These are phyloP conservation scores for Guyanaporus albipodus DNA, from an alignment of 768 basidiomycete species.

Conservation along the genomic window DNA sequence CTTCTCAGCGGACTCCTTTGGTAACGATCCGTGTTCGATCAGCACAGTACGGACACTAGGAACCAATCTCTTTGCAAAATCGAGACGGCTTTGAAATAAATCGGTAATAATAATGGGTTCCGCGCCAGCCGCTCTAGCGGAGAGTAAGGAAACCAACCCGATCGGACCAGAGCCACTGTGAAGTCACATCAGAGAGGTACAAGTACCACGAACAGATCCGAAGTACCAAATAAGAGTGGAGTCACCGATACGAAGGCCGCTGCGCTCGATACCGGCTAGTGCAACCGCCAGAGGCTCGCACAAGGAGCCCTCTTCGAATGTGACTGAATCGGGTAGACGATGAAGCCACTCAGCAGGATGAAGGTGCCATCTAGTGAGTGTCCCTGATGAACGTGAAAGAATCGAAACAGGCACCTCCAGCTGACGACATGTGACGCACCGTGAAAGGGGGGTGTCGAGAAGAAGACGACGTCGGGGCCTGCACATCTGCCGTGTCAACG, in stretches of 20 bases:
- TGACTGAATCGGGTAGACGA: constrained; percentile 55
- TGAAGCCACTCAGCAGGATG: constrained; percentile 69
- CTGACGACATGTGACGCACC: constrained; percentile 32
- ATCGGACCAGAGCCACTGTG: constrained; percentile 69
- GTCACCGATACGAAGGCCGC: constrained; percentile 62
- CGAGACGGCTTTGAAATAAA: constrained; percentile 58
- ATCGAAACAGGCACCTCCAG: not conserved
- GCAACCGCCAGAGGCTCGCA: constrained; percentile 68
- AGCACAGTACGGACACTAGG: constrained; percentile 56
- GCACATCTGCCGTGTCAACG: constrained; percentile 1
- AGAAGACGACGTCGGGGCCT: constrained; percentile 53
- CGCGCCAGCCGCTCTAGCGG: constrained; percentile 64
- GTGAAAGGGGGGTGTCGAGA: constrained; percentile 68
- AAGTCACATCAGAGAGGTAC: constrained; percentile 12
- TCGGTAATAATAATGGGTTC: constrained; percentile 70
- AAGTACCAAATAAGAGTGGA: constrained; percentile 55
- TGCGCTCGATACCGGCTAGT: constrained; percentile 62
- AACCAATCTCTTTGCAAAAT: constrained; percentile 60
- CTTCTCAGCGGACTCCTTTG: constrained; percentile 48
- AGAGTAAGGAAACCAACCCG: constrained; percentile 56
- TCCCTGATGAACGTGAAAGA: constrained; percentile 36
- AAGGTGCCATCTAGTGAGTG: constrained; percentile 61
- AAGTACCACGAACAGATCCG: not conserved
- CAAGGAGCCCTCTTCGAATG: constrained; percentile 64
- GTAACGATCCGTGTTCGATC: constrained; percentile 42